Evolutionary conservation across 2,329 filamentous ascomycete genomes (phyloP).

Genomic region (Neofusicoccum parvum): DNA sequence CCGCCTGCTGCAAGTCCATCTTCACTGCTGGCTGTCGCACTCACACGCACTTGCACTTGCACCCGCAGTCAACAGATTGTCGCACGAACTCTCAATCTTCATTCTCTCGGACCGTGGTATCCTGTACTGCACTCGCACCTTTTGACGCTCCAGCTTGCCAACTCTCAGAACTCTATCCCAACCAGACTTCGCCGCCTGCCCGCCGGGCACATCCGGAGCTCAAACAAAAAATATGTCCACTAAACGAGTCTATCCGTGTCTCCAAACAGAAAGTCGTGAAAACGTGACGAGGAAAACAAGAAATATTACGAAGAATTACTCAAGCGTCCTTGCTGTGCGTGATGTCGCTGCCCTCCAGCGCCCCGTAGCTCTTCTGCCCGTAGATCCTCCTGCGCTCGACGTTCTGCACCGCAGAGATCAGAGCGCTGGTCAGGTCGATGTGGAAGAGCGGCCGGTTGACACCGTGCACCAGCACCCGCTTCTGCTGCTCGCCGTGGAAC

Average conservation of each 20-base stretch:
- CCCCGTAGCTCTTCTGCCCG: conserved; percentile 17
- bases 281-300: not conserved
- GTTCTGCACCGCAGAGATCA: conserved; percentile 85
- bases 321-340: conserved; percentile 4
- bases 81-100: not conserved
- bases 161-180: not conserved
- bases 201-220: not conserved
- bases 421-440: conserved; percentile 82
- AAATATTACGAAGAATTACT: not conserved
- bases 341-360: conserved; percentile 1
- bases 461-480: conserved; percentile 71
- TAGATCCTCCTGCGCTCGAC: conserved; percentile 53
- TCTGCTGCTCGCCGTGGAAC: conserved; percentile 26
- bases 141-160: not conserved
- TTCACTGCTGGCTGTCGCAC: no score
- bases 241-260: not conserved
- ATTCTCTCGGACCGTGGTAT: not conserved
- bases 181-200: not conserved
- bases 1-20: not conserved
- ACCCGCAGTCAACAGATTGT: no score
- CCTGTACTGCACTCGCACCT: not conserved
- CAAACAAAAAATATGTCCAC: not conserved
- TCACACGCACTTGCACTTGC: no score
- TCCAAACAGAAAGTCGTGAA: conserved; percentile 4
- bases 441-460: conserved; percentile 92